Base-by-base conservation (phyloP, 306 rosid genomes). In the Medicago ruthenica region DNA sequence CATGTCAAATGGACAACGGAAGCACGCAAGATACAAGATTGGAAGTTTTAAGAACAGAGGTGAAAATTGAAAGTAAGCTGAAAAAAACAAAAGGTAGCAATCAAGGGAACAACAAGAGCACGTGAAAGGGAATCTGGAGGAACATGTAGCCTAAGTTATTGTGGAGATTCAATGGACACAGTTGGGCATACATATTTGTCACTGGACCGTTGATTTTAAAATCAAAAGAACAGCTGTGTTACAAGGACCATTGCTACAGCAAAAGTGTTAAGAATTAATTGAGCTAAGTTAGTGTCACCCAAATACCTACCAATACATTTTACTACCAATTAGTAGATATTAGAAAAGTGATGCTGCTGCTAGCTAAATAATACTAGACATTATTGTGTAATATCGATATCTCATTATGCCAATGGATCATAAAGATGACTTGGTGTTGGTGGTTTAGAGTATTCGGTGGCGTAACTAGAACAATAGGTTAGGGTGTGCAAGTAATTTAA, bases 51-150 rank as follows among this genome's bases (percentile, higher is more conserved):
- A 4, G 37, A 39, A 55, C 31, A 40, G 53, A 60, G 60, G 67
- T 53, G 66, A 24, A 65, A 68, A 60, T 48, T 3, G 13, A 15
- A 31, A 24, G 65, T 39, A 7, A 70, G 48, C 14, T 5, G 13
- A 24, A 45, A 51, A 42, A 57, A 57, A 20, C 44, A 57, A 3
- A 10, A 34, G 12, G 5, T 37, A 68, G 15, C 62, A 45, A 59
- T 9, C 20, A 20, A 67, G 62, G 67, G 22, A 69, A 77, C 17
- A 74, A 48, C 85, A 71, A 66, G 59, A 71, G 70, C 81, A 64
- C 79, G 77, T 76, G 82, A 67, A 79, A 58, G 51, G 74, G 76
- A 82, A 77, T 82, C 61, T 58, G 20, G 12, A 51, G 47, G 31
- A 53, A 60, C 73, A 44, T 75, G 80, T 18, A 55, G 64, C 31